Conservation (phyloP, 2,329 filamentous ascomycete species). For the Botrytis deweyae region DNA sequence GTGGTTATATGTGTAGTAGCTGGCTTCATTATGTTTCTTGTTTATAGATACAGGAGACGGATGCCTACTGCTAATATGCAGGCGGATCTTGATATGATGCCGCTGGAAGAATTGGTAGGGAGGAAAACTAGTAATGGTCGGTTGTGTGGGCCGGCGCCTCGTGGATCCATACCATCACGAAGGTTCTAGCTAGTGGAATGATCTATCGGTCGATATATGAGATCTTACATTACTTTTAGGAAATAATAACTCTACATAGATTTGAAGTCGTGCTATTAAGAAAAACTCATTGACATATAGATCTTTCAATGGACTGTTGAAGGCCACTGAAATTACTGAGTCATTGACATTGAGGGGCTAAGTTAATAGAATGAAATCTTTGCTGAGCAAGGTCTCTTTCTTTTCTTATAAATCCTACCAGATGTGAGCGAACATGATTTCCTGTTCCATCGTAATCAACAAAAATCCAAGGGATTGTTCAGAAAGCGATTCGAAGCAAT, state of each 20-base stretch:
- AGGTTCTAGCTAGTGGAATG: neutral
- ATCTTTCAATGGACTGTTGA: neutral
- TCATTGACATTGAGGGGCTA: neutral
- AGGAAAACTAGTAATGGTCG: conserved; percentile 38
- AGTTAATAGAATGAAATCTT: neutral
- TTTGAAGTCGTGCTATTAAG: neutral
- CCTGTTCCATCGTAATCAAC: neutral
- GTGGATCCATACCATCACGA: neutral
- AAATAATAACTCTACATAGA: neutral
- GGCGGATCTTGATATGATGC: conserved; percentile 29
- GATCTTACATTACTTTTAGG: too few relatives aligned
- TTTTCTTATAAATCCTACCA: neutral
- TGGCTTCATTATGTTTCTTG: neutral
- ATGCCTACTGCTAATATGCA: neutral
- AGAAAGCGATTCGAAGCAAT: neutral
- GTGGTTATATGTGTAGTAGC: neutral
- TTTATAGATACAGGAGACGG: neutral
- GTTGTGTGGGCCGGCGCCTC: neutral
- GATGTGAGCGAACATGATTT: neutral
- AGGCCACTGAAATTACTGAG: neutral
- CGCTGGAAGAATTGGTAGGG: conserved; percentile 41
- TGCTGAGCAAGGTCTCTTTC: neutral
- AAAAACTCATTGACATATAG: too few relatives aligned
- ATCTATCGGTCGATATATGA: neutral
- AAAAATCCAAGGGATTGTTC: neutral